A percentile compares a stretch with the other conserved stretches of the same genome.
phyloP scores from a whole-genome alignment of 2,329 filamentous ascomycete species.

The Coniochaeta sp. region DNA sequence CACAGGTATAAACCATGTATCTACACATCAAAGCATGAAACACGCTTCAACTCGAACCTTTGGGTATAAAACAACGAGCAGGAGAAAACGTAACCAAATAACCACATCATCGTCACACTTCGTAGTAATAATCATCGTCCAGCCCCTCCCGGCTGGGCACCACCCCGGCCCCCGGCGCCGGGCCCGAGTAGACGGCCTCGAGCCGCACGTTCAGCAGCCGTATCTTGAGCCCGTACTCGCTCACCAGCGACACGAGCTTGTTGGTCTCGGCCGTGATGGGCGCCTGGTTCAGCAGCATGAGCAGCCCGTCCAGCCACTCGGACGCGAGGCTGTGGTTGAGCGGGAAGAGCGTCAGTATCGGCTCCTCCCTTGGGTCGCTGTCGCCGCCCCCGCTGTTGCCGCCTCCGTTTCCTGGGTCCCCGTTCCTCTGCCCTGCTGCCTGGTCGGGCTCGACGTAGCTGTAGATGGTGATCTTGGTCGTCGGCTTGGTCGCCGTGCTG shows the following conservation, averaged over 20 bases:
- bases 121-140: constrained; percentile 92
- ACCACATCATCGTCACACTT: constrained; percentile 41
- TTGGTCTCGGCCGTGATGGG: constrained; percentile 97
- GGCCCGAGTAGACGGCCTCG: constrained; percentile 65
- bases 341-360: constrained; percentile 78
- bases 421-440: background rate
- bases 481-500: constrained; percentile 32
- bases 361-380: constrained; percentile 52
- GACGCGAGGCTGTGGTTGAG: constrained; percentile 75
- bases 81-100: background rate
- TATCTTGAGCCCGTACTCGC: constrained; percentile 89
- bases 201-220: constrained; percentile 83
- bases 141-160: constrained; percentile 79
- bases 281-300: constrained; percentile 91
- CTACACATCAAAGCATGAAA: background rate
- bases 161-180: constrained; percentile 60
- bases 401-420: constrained; percentile 6
- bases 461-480: constrained; percentile 88
- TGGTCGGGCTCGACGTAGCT: constrained; percentile 47
- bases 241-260: constrained; percentile 77
- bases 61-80: background rate
- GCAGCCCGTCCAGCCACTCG: constrained; percentile 91
- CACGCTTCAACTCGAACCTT: background rate
- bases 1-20: background rate
- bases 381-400: constrained; percentile 17